Conservation (phyloP, 805 yeast species). For the Danielia reshetovae region DNA sequence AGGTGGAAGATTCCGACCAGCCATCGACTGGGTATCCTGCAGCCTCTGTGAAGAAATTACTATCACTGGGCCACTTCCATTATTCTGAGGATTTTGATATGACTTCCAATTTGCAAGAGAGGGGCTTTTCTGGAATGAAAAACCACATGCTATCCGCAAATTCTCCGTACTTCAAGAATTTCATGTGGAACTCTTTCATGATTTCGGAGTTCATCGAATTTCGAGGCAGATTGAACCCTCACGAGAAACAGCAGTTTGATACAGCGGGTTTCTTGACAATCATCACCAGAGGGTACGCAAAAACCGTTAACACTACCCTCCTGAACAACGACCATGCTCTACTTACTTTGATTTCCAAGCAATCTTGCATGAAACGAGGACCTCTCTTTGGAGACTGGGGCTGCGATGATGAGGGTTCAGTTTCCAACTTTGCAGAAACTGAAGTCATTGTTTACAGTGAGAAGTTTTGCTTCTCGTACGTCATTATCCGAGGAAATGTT, state of each 20-base stretch:
- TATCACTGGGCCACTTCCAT: slow-evolving; percentile 46
- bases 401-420: slow-evolving; percentile 53
- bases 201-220: slow-evolving; percentile 43
- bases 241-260: slow-evolving; percentile 43
- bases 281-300: slow-evolving; percentile 50
- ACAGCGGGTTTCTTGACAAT: slow-evolving; percentile 44
- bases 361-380: slow-evolving; percentile 45
- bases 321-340: slow-evolving; percentile 32
- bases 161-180: slow-evolving; percentile 41
- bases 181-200: slow-evolving; percentile 51
- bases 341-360: slow-evolving; percentile 50
- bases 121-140: slow-evolving; percentile 28
- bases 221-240: slow-evolving; percentile 37
- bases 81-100: slow-evolving; percentile 47
- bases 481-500: slow-evolving; percentile 49
- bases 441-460: slow-evolving; percentile 45
- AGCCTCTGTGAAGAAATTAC: slow-evolving; percentile 40
- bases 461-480: slow-evolving; percentile 40
- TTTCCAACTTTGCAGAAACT: slow-evolving; percentile 49
- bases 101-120: slow-evolving; percentile 41
- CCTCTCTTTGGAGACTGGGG: slow-evolving; percentile 56
- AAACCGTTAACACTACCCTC: slow-evolving; percentile 35
- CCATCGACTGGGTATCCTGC: slow-evolving; percentile 31
- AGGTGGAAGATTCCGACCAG: slow-evolving; percentile 18
- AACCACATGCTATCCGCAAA: slow-evolving; percentile 27